phyloP scores from a whole-genome alignment of 163 green algal species.

The Botryococcus braunii region DNA sequence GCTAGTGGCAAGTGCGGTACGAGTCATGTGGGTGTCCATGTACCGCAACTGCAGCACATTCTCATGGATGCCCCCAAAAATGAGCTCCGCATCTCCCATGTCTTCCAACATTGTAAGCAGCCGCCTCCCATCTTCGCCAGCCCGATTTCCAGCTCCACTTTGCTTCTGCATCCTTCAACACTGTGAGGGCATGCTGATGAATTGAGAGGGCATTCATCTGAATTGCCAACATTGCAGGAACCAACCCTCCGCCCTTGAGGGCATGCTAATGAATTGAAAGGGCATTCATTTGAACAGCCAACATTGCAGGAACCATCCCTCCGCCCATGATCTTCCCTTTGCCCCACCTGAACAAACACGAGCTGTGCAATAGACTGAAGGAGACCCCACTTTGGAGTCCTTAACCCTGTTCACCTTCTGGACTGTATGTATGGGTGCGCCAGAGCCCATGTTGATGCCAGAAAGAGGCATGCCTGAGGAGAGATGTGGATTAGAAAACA shows the following conservation, averaged over 20 bases:
- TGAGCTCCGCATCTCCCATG: conserved; percentile 72
- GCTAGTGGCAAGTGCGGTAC: conserved; percentile 23
- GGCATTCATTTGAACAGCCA: not conserved
- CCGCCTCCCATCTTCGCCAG: conserved; percentile 6
- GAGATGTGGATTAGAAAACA: too few relatives aligned
- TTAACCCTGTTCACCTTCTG: too few relatives aligned
- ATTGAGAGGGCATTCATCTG: not conserved
- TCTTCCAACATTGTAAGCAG: conserved; percentile 48
- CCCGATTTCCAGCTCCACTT: not conserved
- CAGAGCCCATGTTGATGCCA: too few relatives aligned
- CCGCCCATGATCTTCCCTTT: not conserved
- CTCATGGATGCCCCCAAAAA: conserved; percentile 65
- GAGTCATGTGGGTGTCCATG: conserved; percentile 56
- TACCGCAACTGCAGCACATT: conserved; percentile 53
- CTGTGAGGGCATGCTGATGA: not conserved
- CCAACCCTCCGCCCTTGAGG: not conserved
- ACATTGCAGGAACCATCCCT: not conserved
- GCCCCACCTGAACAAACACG: too few relatives aligned
- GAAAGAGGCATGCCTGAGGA: too few relatives aligned
- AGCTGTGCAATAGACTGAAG: too few relatives aligned
- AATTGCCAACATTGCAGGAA: not conserved
- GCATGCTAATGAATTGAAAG: not conserved
- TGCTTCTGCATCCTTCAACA: not conserved
- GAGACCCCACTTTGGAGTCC: too few relatives aligned
- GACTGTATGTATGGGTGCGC: too few relatives aligned